Evolutionary conservation across 2,329 filamentous ascomycete species (phyloP), one percentile per base, ranked within the genome.

Genomic region (Phialophora expanda): DNA sequence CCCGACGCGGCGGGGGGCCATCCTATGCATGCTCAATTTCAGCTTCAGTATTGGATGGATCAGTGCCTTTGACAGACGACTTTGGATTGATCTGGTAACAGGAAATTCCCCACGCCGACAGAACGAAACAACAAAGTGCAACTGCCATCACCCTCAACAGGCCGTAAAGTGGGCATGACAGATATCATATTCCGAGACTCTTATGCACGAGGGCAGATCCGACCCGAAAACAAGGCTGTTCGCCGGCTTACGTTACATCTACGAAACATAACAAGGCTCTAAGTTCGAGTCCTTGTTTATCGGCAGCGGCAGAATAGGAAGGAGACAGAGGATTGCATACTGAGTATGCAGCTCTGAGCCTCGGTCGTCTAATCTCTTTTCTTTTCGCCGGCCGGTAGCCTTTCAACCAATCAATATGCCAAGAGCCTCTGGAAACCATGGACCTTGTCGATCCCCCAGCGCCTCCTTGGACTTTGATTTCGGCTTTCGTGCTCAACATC

Each of bases 191-290:
- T 34, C 38, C 38, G 51, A 50, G 50, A 56, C 30, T 48, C 44
- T 38, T 26, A 41, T 64, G 55, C 61, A 32, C 48, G 46, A 46
- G 32, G 55, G 44, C 58, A 51, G 58, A 61, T 61, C 58, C 30
- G 58, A 53, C 11, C 58, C 58, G 48, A 56, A 65, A 61, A 56
- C 57, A 51, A 61, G 63, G 46, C 58, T 61, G 12, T 56, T 61
- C 53, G 50, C 63, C 63, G 63, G 38, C 50, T 61, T 41, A 54
- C 56, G 63, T 65, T 65, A 65, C 63, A 65, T 65, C 32, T 61
- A 32, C 32, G 48, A 51, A 46, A 12, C 20, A 24, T 22, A 32
- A 63, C 58, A 44, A 61, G 41, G 28, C 57, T 34, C 22, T 17
- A n/a, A 24, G 50, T 12, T 20, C 24, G n/a, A 20, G 30, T 34